Conservation (phyloP, 768 basidiomycete species). For the Suillus occidentalis region DNA sequence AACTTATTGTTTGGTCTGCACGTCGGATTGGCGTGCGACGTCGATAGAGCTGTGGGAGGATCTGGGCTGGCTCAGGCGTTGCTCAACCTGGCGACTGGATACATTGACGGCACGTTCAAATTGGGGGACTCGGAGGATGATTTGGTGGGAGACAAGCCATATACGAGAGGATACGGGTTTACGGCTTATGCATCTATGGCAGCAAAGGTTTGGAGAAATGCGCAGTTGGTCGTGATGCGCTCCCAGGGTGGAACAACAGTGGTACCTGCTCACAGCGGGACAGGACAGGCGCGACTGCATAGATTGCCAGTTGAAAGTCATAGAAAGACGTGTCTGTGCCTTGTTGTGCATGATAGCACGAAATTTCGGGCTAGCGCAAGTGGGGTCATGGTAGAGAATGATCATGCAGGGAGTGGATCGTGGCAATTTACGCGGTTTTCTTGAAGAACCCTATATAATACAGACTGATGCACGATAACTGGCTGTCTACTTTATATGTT, state of each 20-base stretch:
- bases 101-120: conserved; percentile 2
- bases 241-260: conserved; percentile 10
- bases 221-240: conserved; percentile 4
- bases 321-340: conserved; percentile 1
- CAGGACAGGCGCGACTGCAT: conserved; percentile 8
- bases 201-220: conserved; percentile 6
- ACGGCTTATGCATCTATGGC: conserved; percentile 8
- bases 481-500: too few species aligned
- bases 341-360: conserved; percentile 7
- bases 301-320: conserved; percentile 7
- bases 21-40: conserved; percentile 6
- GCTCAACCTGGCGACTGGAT: conserved; percentile 3
- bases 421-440: conserved; percentile 10
- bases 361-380: conserved; percentile 8
- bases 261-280: conserved; percentile 1
- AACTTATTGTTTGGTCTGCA: conserved; percentile 7
- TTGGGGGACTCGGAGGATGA: conserved; percentile 1
- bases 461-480: too few species aligned
- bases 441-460: background rate
- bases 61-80: conserved; percentile 7
- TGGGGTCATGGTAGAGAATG: conserved; percentile 8
- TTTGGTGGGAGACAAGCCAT: conserved; percentile 6
- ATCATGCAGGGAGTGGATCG: conserved; percentile 4
- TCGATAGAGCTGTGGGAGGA: conserved; percentile 4
- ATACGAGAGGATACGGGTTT: conserved; percentile 7